Conservation (phyloP, 2,329 filamentous ascomycete genomes). For the Zymoseptoria passerinii region DNA sequence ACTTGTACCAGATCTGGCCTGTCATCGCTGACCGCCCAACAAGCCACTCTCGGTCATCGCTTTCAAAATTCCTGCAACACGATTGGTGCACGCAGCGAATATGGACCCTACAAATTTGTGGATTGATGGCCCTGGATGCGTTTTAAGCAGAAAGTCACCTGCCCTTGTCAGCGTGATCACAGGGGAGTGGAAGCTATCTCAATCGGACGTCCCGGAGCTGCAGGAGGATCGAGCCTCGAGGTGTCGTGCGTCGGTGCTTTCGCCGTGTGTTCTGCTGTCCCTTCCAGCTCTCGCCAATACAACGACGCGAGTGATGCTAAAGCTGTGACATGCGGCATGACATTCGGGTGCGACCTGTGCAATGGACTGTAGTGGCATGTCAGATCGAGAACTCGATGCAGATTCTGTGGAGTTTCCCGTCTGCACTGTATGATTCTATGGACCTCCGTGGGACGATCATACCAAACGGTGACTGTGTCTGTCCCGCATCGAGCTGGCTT, state of each 20-base stretch:
- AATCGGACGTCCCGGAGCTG: not conserved
- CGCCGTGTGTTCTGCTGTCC: not conserved
- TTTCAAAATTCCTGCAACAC: not conserved
- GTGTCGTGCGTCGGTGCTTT: not conserved
- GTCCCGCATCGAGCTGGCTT: not conserved
- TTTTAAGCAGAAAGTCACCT: not conserved
- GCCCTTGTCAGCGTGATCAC: not conserved
- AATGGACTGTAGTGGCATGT: not conserved
- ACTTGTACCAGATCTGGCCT: not conserved
- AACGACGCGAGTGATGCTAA: not conserved
- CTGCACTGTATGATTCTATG: not conserved
- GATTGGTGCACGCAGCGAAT: not conserved
- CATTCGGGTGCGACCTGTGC: slow-evolving; percentile 7
- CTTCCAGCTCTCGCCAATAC: not conserved
- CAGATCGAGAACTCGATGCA: slow-evolving; percentile 9
- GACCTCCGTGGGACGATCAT: not conserved
- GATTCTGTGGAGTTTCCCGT: slow-evolving; percentile 13
- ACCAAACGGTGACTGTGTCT: too few species aligned
- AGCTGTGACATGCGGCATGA: slow-evolving; percentile 7
- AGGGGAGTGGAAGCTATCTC: not conserved
- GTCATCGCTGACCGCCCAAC: not conserved
- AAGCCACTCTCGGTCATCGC: not conserved
- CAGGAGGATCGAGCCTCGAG: not conserved
- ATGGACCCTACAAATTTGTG: not conserved
- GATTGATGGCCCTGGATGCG: not conserved